Percentiles rank a stretch among this genome's conserved stretches.
These are phyloP conservation scores for Entophlyctis helioformis DNA, from an alignment of 192 early-diverging fungal genomes.

Conservation along the genomic window DNA sequence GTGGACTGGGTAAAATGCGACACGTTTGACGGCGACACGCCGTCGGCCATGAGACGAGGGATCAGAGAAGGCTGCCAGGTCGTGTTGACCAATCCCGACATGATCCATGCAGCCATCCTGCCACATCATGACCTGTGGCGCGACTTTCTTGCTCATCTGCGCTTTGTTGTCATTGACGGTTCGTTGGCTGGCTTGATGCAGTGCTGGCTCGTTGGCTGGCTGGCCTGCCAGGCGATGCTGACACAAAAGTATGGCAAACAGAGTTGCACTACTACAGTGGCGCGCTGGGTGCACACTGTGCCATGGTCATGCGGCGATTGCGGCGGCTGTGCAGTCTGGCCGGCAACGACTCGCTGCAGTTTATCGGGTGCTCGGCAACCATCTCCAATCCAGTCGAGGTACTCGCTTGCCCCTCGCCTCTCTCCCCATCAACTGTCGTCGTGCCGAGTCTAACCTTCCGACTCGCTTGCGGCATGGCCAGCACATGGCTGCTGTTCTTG, in stretches of 20 bases:
- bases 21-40: conserved; percentile 59
- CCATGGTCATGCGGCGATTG: conserved; percentile 53
- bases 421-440: neutral
- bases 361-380: conserved; percentile 66
- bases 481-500: conserved; percentile 28
- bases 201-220: neutral
- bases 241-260: neutral
- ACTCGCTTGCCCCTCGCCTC: neutral
- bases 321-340: conserved; percentile 33
- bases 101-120: conserved; percentile 57
- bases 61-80: no score
- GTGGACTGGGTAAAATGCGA: conserved; percentile 18
- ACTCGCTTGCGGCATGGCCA: no score
- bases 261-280: conserved; percentile 63
- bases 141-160: conserved; percentile 35
- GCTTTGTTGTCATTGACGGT: conserved; percentile 59
- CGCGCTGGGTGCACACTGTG: conserved; percentile 53
- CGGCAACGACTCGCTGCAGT: conserved; percentile 34
- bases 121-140: conserved; percentile 46
- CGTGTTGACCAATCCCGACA: conserved; percentile 77
- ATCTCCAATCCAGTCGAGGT: conserved; percentile 43
- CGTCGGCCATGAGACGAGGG: no score
- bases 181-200: neutral
- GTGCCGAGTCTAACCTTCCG: neutral
- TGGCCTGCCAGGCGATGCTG: neutral